phyloP scores from a whole-genome alignment of 2,329 filamentous ascomycete species.

The Paecilomyces formosus region DNA sequence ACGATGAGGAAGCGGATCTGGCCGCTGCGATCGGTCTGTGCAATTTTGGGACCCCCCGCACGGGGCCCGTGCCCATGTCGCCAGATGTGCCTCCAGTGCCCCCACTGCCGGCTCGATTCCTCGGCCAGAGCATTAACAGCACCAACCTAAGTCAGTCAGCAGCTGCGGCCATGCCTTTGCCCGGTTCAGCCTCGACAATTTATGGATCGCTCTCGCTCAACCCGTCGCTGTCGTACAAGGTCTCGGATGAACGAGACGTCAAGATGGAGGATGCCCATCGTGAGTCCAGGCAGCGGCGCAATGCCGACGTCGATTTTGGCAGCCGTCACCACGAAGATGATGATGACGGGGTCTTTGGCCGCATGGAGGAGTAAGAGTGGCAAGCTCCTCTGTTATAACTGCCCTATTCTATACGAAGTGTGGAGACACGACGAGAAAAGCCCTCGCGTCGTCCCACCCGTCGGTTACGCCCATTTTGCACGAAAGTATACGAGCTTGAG shows the following conservation, averaged over 20 bases:
- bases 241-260: slow-evolving; percentile 52
- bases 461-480: slow-evolving; percentile 14
- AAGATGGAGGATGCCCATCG: slow-evolving; percentile 59
- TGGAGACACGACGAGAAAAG: neutral
- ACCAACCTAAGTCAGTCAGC: slow-evolving; percentile 19
- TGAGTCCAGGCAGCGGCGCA: slow-evolving; percentile 20
- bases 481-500: slow-evolving; percentile 33
- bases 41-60: slow-evolving; percentile 75
- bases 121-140: slow-evolving; percentile 52
- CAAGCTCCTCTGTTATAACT: slow-evolving; percentile 1
- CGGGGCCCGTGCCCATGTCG: slow-evolving; percentile 54
- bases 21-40: slow-evolving; percentile 85
- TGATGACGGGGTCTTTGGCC: slow-evolving; percentile 90
- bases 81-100: slow-evolving; percentile 80
- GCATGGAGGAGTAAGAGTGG: slow-evolving; percentile 74
- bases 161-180: slow-evolving; percentile 20
- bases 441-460: slow-evolving; percentile 1
- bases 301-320: slow-evolving; percentile 59
- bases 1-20: slow-evolving; percentile 78
- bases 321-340: slow-evolving; percentile 66
- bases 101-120: slow-evolving; percentile 72
- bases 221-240: slow-evolving; percentile 39
- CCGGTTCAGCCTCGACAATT: slow-evolving; percentile 30
- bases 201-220: slow-evolving; percentile 37
- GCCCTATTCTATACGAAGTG: neutral